Evolutionary conservation across 805 yeast species (phyloP).

Genomic region (Millerozyma acaciae): DNA sequence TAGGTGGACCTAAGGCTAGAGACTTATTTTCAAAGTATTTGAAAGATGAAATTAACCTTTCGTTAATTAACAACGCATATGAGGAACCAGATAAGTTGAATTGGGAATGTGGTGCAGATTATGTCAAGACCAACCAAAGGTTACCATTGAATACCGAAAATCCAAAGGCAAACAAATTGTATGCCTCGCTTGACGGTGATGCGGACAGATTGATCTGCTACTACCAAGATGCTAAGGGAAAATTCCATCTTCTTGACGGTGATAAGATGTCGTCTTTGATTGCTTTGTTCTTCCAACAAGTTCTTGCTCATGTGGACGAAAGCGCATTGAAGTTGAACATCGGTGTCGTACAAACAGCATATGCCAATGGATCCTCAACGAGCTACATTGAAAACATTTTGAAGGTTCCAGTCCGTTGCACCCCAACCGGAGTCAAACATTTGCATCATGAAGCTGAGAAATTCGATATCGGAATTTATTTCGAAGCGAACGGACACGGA

Average conservation of each 20-base stretch:
- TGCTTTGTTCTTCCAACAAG: conserved; percentile 60
- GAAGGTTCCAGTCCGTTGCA: conserved; percentile 75
- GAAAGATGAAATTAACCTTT: conserved; percentile 35
- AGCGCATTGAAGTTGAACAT: conserved; percentile 40
- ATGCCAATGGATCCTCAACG: conserved; percentile 93
- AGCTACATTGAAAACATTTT: conserved; percentile 57
- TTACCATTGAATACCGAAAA: conserved; percentile 57
- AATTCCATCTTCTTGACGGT: conserved; percentile 74
- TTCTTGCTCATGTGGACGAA: conserved; percentile 45
- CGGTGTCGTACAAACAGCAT: conserved; percentile 96
- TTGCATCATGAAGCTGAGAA: conserved; percentile 86
- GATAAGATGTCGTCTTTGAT: conserved; percentile 87
- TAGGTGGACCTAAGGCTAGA: conserved; percentile 76
- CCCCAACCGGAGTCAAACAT: conserved; percentile 96
- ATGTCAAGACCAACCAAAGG: conserved; percentile 81
- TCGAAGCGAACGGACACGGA: conserved; percentile 99
- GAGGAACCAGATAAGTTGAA: conserved; percentile 59
- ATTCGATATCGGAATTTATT: conserved; percentile 89
- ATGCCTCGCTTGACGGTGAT: conserved; percentile 93
- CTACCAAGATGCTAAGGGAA: conserved; percentile 36
- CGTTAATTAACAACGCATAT: conserved; percentile 52
- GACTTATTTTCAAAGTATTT: conserved; percentile 44
- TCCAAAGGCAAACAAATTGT: conserved; percentile 47
- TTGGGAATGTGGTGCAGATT: conserved; percentile 90
- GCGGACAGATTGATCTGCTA: conserved; percentile 93